Percentiles rank a stretch among this genome's conserved stretches.
Conservation (phyloP, 1,139 yeast species). For the Sugiyamaella neomexicana region DNA sequence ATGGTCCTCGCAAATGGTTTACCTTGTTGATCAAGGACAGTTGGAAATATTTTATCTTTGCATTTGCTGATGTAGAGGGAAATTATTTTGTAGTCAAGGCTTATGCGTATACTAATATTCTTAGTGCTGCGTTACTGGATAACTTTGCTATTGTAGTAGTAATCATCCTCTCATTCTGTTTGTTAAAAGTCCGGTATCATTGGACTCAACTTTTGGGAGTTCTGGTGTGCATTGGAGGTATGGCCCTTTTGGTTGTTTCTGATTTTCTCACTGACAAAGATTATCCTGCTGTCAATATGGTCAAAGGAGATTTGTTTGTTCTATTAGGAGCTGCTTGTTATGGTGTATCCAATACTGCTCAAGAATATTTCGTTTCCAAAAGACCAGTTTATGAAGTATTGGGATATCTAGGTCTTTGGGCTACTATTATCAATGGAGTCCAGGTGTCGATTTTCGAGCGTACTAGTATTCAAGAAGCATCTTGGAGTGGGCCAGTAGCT, state of each 20-base stretch:
- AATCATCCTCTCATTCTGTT: constrained; percentile 43
- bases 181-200: constrained; percentile 47
- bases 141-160: constrained; percentile 49
- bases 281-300: constrained; percentile 41
- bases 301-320: constrained; percentile 48
- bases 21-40: constrained; percentile 38
- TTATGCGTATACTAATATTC: constrained; percentile 46
- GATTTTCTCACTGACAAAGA: constrained; percentile 45
- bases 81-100: constrained; percentile 49
- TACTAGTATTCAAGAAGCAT: constrained; percentile 39
- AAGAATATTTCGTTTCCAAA: constrained; percentile 48
- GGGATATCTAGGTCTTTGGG: constrained; percentile 47
- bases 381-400: constrained; percentile 47
- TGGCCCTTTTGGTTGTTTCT: constrained; percentile 45
- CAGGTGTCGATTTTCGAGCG: constrained; percentile 48
- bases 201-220: constrained; percentile 49
- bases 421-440: constrained; percentile 44
- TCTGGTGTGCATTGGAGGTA: constrained; percentile 45
- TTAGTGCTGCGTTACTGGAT: constrained; percentile 47
- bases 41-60: constrained; percentile 47
- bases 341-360: constrained; percentile 47
- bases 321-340: constrained; percentile 47
- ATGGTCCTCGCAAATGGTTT: constrained; percentile 42
- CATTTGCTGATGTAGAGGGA: constrained; percentile 49
- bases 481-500: constrained; percentile 44